phyloP scores from a whole-genome alignment of 2,329 filamentous ascomycete species.

The Penicillium expansum region DNA sequence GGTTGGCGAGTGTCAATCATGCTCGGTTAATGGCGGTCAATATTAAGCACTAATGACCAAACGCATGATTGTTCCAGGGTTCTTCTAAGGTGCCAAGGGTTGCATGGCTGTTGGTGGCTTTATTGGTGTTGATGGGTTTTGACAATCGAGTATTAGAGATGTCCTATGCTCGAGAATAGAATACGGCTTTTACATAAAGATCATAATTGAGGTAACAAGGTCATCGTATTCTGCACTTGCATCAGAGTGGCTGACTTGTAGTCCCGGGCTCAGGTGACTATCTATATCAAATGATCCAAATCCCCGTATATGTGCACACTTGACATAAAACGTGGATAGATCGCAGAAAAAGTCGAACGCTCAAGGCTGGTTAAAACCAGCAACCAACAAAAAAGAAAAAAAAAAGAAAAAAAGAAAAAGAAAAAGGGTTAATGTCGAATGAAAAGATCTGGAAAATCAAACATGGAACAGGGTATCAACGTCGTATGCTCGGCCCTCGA shows the following conservation, averaged over 20 bases:
- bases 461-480: conserved; percentile 20
- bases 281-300: conserved; percentile 12
- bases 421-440: not conserved
- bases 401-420: conserved; percentile 7
- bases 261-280: conserved; percentile 8
- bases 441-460: not conserved
- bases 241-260: conserved; percentile 8
- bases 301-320: conserved; percentile 13
- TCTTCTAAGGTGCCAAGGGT: not conserved
- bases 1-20: not conserved
- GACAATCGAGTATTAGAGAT: not conserved
- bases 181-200: not conserved
- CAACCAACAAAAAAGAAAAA: conserved; percentile 13
- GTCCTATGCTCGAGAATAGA: no score
- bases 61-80: no score
- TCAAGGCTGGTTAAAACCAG: conserved; percentile 6
- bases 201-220: not conserved
- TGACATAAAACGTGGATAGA: conserved; percentile 8
- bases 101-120: not conserved
- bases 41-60: not conserved
- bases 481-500: conserved; percentile 19
- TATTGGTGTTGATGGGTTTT: not conserved
- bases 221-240: conserved; percentile 15
- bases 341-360: conserved; percentile 16
- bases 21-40: not conserved